Percentiles rank a stretch among this genome's conserved stretches.
Evolutionary conservation across 2,329 filamentous ascomycete species (phyloP).

Genomic region (Chrysoporthe austroafricana): DNA sequence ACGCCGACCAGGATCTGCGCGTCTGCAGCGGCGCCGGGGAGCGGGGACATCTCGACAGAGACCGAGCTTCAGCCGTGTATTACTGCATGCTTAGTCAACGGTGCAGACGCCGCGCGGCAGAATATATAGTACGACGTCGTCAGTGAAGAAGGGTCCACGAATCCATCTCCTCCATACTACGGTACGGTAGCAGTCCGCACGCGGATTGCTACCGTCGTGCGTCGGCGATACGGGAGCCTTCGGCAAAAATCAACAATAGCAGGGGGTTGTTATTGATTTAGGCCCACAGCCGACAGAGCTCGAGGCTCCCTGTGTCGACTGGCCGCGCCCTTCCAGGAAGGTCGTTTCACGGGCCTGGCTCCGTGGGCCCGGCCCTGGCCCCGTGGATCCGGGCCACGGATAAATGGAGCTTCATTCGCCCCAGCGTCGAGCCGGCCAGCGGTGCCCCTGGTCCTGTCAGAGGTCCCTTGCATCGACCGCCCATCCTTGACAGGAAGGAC

Average conservation of each 20-base stretch:
- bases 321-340: background rate
- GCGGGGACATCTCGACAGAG: too few relatives aligned
- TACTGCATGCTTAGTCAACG: background rate
- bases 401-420: background rate
- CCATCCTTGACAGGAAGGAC: conserved; percentile 5
- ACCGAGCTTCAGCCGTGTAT: background rate
- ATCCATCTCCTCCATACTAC: background rate
- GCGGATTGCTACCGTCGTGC: background rate
- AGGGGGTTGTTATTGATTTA: too few relatives aligned
- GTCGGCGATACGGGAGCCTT: background rate
- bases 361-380: background rate
- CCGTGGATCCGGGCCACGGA: background rate
- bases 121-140: background rate
- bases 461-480: background rate
- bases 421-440: too few relatives aligned
- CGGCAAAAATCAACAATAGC: background rate
- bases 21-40: too few relatives aligned
- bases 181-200: background rate
- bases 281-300: too few relatives aligned
- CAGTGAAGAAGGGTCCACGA: background rate
- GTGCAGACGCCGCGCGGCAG: background rate
- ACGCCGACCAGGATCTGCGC: too few relatives aligned
- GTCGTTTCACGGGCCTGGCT: background rate
- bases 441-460: background rate
- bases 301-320: background rate